Base-by-base conservation (phyloP, 1,284 basidiomycete genomes). In the Apiotrichum porosum region DNA sequence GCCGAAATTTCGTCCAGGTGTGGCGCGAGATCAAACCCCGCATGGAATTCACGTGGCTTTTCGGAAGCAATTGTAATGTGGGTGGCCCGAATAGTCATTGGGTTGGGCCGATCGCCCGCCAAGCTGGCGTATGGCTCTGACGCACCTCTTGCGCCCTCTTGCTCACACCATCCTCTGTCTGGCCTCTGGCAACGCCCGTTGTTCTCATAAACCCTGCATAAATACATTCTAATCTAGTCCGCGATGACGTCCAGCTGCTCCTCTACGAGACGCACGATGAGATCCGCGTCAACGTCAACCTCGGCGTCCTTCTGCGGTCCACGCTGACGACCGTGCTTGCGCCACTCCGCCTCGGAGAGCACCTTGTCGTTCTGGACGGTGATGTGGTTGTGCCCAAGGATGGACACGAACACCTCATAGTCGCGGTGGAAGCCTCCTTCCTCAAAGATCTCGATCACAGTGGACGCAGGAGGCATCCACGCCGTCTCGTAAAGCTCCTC, bases 391-490 rank as follows among this genome's bases (percentile, higher is more conserved):
- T 66, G 64, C 26, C 61, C 57, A 17, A 69, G 42, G 36, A 62
- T 44, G 19, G 46, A 44, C 4, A 61, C 56, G n/a, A 69, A 47
- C 15, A 68, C 40, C 38, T 62, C 54, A 23, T 51, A 56, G 37
- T 69, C 65, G 34, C 65, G 67, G 17, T 52, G 39, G 43, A 61
- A 65, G 6, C 57, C 53, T 9, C 49, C 60, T 17, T 46, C 51
- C 42, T 65, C 61, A 26, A 59, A 61, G n/a, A 65, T 36, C 54
- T 65, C 61, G 13, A 59, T 51, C 9, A 56, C 51, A 13, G 23
- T 60, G 47, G 15, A 61, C 56, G 23, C 56, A 2, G 59, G 43
- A 15, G 54, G 52, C 66, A 72, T 70, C 65, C 64, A 72, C 21
- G 63, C 40, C 2, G 56, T 38, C 17, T 56, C 48, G 19, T 62